These are phyloP conservation scores for Macrolepiota albuminosa DNA, from an alignment of 768 basidiomycete species.

Conservation along the genomic window DNA sequence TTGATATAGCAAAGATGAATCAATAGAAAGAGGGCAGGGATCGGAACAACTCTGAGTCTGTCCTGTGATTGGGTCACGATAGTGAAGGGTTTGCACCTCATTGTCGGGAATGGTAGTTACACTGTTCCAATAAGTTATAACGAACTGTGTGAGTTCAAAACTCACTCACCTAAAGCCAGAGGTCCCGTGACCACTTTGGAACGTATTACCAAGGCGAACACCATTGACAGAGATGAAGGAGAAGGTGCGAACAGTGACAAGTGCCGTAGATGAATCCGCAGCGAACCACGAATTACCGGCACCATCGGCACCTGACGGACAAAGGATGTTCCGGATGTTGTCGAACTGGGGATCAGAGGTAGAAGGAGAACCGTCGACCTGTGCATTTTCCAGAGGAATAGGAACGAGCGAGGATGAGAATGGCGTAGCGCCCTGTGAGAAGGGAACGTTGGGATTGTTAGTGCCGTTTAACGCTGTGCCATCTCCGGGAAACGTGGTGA, in stretches of 20 bases:
- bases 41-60: slow-evolving; percentile 73
- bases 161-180: slow-evolving; percentile 75
- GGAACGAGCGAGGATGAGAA: slow-evolving; percentile 90
- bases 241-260: slow-evolving; percentile 76
- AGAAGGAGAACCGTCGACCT: slow-evolving; percentile 55
- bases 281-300: slow-evolving; percentile 84
- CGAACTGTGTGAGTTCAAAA: neutral
- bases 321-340: slow-evolving; percentile 69
- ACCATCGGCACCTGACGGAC: slow-evolving; percentile 80
- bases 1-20: slow-evolving; percentile 78
- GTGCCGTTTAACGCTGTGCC: slow-evolving; percentile 48
- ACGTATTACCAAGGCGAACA: slow-evolving; percentile 88
- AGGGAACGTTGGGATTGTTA: slow-evolving; percentile 83
- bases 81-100: slow-evolving; percentile 68
- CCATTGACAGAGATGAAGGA: slow-evolving; percentile 72
- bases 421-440: slow-evolving; percentile 75
- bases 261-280: slow-evolving; percentile 60
- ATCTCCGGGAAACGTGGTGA: slow-evolving; percentile 63
- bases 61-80: slow-evolving; percentile 70
- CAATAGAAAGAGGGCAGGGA: slow-evolving; percentile 75
- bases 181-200: slow-evolving; percentile 75
- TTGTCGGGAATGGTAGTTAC: slow-evolving; percentile 90
- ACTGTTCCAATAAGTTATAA: slow-evolving; percentile 34
- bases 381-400: slow-evolving; percentile 59
- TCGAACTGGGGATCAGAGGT: slow-evolving; percentile 55